Conservation (phyloP, 768 basidiomycete genomes). For the Termitomyces sp. region DNA sequence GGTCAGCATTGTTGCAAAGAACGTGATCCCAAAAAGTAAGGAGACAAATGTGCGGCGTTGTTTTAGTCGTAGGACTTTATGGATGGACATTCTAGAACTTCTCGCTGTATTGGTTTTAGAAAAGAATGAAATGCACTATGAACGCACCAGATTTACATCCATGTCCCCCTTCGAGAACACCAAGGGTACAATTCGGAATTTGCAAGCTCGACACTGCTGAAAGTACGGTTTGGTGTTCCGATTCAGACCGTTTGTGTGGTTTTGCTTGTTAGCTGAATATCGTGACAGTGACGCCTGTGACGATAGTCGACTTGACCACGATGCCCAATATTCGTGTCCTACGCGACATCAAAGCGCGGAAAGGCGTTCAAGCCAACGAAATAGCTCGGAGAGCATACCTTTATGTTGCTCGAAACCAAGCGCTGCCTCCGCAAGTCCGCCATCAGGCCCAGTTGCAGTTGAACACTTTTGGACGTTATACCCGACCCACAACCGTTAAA, state of each 20-base stretch:
- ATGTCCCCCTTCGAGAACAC: slow-evolving; percentile 18
- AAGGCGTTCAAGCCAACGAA: slow-evolving; percentile 71
- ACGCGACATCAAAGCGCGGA: slow-evolving; percentile 76
- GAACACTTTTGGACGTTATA: slow-evolving; percentile 80
- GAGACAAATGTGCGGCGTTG: slow-evolving; percentile 73
- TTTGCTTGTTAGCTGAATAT: slow-evolving; percentile 21
- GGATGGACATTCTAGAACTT: slow-evolving; percentile 51
- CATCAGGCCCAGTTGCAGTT: slow-evolving; percentile 94
- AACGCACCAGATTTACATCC: slow-evolving; percentile 20
- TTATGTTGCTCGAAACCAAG: slow-evolving; percentile 89
- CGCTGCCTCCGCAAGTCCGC: slow-evolving; percentile 82
- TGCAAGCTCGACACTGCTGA: not conserved
- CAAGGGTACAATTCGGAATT: not conserved
- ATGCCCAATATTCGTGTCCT: slow-evolving; percentile 53
- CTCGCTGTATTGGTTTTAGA: not conserved
- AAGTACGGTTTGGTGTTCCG: slow-evolving; percentile 18
- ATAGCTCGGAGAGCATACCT: slow-evolving; percentile 86
- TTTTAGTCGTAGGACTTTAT: slow-evolving; percentile 57
- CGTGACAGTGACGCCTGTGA: slow-evolving; percentile 2
- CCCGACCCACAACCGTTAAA: slow-evolving; percentile 84
- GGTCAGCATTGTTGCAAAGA: slow-evolving; percentile 72
- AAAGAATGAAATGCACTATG: slow-evolving; percentile 2
- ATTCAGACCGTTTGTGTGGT: slow-evolving; percentile 33
- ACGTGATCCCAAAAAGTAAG: slow-evolving; percentile 77
- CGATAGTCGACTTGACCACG: slow-evolving; percentile 9